phyloP scores from a whole-genome alignment of 2,329 filamentous ascomycete species.

The Xylariales sp. region DNA sequence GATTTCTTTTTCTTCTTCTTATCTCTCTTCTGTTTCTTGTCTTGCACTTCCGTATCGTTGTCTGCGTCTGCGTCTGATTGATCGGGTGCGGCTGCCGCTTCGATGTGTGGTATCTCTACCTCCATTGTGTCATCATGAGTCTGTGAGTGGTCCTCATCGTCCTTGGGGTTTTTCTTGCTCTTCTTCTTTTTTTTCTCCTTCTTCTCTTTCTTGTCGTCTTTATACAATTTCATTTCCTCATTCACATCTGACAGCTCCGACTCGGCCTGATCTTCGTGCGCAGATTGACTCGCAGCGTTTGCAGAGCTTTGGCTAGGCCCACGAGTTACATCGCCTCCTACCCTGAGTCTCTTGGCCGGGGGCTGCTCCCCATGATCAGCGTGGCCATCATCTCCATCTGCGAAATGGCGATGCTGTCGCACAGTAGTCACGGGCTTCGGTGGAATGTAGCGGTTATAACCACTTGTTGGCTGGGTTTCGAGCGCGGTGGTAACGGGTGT shows the following conservation, averaged over 20 bases:
- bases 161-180: conserved; percentile 25
- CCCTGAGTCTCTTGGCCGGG: conserved; percentile 15
- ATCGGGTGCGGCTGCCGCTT: conserved; percentile 13
- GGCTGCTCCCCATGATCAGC: no score
- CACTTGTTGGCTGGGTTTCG: conserved; percentile 13
- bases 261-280: background rate
- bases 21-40: conserved; percentile 20
- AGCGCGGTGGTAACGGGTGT: background rate
- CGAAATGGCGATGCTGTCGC: conserved; percentile 12
- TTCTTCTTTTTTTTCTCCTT: conserved; percentile 27
- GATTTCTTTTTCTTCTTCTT: conserved; percentile 29
- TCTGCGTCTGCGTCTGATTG: conserved; percentile 18
- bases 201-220: conserved; percentile 21
- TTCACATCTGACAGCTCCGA: background rate
- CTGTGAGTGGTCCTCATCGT: no score
- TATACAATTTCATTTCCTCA: background rate
- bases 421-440: conserved; percentile 20
- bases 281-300: conserved; percentile 4
- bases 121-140: no score
- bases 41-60: no score
- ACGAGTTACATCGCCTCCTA: no score
- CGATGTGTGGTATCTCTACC: conserved; percentile 8
- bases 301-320: no score
- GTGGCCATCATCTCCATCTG: conserved; percentile 13
- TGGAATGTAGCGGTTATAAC: conserved; percentile 32